Conservation (phyloP, 129 eudicot genomes). For the Calendula officinalis region DNA sequence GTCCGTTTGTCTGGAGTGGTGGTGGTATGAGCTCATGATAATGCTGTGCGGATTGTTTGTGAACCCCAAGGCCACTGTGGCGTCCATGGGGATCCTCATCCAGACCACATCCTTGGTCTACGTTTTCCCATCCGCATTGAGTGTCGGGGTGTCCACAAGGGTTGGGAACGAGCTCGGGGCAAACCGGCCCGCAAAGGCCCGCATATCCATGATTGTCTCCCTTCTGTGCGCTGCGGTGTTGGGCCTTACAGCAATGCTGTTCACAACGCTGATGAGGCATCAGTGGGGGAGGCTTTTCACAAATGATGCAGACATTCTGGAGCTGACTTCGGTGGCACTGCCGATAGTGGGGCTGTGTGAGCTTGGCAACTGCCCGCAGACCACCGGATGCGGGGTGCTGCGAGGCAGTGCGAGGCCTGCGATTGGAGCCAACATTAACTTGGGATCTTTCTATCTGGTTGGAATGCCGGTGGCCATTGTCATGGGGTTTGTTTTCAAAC, state of each 20-base stretch:
- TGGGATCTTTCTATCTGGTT: constrained; percentile 61
- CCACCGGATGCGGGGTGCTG: constrained; percentile 66
- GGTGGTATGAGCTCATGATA: constrained; percentile 90
- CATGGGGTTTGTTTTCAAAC: constrained; percentile 46
- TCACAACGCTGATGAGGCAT: constrained; percentile 33
- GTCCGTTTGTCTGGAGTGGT: constrained; percentile 82
- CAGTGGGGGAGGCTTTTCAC: constrained; percentile 59
- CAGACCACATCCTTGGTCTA: constrained; percentile 67
- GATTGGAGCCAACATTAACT: constrained; percentile 50
- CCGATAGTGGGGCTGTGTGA: constrained; percentile 72
- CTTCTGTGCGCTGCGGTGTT: constrained; percentile 38
- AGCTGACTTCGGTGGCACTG: constrained; percentile 46
- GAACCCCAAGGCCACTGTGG: constrained; percentile 51
- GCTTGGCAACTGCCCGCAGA: constrained; percentile 84
- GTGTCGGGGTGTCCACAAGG: constrained; percentile 55
- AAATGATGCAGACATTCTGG: constrained; percentile 35
- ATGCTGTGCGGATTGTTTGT: constrained; percentile 45
- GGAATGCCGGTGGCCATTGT: constrained; percentile 63
- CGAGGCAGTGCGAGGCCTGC: constrained; percentile 73
- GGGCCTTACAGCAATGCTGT: constrained; percentile 42
- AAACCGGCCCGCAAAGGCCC: constrained; percentile 46
- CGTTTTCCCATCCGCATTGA: constrained; percentile 62
- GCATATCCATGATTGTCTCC: constrained; percentile 33
- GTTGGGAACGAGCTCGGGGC: constrained; percentile 85
- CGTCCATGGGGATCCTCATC: constrained; percentile 71